Evolutionary conservation across 495 filamentous ascomycete species (phyloP).

Genomic region (Aspergillus biplanus): DNA sequence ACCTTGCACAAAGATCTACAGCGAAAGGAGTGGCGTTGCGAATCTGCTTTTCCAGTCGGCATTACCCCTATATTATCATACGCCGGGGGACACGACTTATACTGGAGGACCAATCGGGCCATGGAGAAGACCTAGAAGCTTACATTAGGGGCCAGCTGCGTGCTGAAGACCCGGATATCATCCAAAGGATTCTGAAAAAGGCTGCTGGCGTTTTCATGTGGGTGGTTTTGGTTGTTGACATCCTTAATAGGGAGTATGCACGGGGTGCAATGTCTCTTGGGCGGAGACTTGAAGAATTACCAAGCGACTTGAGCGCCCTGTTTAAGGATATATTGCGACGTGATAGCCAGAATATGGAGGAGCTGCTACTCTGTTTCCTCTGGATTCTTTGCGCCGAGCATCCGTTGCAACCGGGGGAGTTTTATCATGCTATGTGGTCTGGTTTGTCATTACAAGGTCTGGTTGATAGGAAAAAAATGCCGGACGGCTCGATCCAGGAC

Average conservation of each 20-base stretch:
- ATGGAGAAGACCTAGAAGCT: conserved; percentile 29
- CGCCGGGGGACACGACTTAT: conserved; percentile 33
- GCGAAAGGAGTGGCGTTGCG: conserved; percentile 21
- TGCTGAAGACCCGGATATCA: conserved; percentile 18
- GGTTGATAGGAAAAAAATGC: conserved; percentile 17
- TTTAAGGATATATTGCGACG: conserved; percentile 44
- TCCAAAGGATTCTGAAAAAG: conserved; percentile 36
- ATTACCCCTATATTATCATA: conserved; percentile 52
- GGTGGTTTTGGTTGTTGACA: conserved; percentile 49
- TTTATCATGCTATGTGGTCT: conserved; percentile 37
- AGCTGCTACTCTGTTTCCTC: conserved; percentile 36
- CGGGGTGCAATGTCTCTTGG: conserved; percentile 27
- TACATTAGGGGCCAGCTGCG: conserved; percentile 32
- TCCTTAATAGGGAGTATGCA: conserved; percentile 45
- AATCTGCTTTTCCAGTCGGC: conserved; percentile 53
- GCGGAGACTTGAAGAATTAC: conserved; percentile 38
- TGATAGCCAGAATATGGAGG: conserved; percentile 31
- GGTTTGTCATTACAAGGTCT: conserved; percentile 23
- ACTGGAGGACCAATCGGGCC: conserved; percentile 34
- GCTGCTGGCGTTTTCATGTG: conserved; percentile 53
- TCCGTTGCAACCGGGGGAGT: conserved; percentile 35
- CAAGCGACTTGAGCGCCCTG: conserved; percentile 37
- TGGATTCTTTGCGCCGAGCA: conserved; percentile 42
- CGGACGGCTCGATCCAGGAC: conserved; percentile 1
- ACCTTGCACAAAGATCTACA: conserved; percentile 29